A percentile compares a stretch with the other conserved stretches of the same genome.
phyloP scores from a whole-genome alignment of 768 basidiomycete genomes.

The Leccinum subtestaceum region DNA sequence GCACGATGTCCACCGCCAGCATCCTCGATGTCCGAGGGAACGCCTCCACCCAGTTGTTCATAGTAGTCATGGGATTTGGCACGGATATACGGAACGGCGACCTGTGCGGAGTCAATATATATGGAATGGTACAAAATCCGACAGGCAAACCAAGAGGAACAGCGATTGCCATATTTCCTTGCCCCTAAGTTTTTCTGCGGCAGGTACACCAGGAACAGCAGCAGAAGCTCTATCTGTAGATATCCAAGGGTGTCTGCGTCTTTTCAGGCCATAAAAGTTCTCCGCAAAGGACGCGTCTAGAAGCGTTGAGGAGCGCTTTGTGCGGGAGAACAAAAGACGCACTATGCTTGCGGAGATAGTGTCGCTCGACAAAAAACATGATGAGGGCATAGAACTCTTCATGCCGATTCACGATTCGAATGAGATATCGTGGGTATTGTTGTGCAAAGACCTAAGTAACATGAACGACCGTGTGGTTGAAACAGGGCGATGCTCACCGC shows the following conservation, averaged over 20 bases:
- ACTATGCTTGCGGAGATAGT: conserved; percentile 89
- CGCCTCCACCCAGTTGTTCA: conserved; percentile 83
- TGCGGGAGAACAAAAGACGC: conserved; percentile 23
- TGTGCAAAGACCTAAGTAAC: conserved; percentile 85
- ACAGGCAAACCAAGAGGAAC: conserved; percentile 67
- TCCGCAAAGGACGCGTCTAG: conserved; percentile 92
- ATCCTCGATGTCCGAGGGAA: conserved; percentile 65
- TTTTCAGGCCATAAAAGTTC: conserved; percentile 91
- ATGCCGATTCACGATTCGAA: conserved; percentile 89
- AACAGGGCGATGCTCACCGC: conserved; percentile 53
- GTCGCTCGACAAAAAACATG: conserved; percentile 86
- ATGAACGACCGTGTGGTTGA: background rate
- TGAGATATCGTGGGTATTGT: conserved; percentile 86
- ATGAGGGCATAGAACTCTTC: conserved; percentile 92
- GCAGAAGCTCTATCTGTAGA: conserved; percentile 63
- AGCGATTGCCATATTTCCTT: conserved; percentile 76
- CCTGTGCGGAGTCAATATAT: conserved; percentile 33
- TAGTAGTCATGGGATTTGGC: conserved; percentile 90
- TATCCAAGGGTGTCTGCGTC: conserved; percentile 69
- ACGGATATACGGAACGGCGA: conserved; percentile 85
- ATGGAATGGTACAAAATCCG: background rate
- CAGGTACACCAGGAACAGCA: conserved; percentile 63
- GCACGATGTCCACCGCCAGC: conserved; percentile 43
- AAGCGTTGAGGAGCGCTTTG: conserved; percentile 5
- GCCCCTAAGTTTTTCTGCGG: conserved; percentile 61